phyloP scores from a whole-genome alignment of 164 flowering plant species.

The Platanus orientalis region DNA sequence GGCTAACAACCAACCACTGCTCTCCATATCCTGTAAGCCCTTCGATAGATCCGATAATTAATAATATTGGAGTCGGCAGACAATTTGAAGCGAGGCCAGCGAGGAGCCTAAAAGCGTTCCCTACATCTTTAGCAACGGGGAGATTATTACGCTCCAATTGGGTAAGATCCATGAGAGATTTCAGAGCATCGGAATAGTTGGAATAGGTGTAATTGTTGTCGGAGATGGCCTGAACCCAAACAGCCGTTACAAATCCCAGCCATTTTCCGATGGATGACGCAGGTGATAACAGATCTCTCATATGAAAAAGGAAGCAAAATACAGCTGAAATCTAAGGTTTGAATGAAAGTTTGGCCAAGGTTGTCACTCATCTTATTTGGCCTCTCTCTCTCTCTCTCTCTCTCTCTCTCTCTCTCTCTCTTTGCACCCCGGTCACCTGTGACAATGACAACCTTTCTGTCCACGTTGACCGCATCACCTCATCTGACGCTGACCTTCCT shows the following conservation, averaged over 20 bases:
- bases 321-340: too few species aligned
- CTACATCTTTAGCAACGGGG: conserved; percentile 80
- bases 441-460: too few species aligned
- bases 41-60: conserved; percentile 72
- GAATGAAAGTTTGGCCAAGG: too few species aligned
- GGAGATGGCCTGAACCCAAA: conserved; percentile 83
- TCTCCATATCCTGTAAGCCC: conserved; percentile 78
- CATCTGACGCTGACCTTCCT: too few species aligned
- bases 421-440: too few species aligned
- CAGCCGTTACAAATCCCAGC: conserved; percentile 85
- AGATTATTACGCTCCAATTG: conserved; percentile 70
- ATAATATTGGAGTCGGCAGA: conserved; percentile 46
- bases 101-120: conserved; percentile 76
- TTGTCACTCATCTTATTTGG: too few species aligned
- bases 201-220: conserved; percentile 91
- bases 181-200: conserved; percentile 69
- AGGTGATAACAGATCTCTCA: neutral
- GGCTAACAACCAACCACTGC: conserved; percentile 84
- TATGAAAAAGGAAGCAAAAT: too few species aligned
- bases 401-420: too few species aligned
- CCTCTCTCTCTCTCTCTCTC: too few species aligned
- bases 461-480: too few species aligned
- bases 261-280: conserved; percentile 49
- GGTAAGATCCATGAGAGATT: conserved; percentile 65
- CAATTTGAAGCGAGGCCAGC: conserved; percentile 73